These are phyloP conservation scores for Platanthera zijinensis DNA, from an alignment of 106 monocot genomes.

Conservation along the genomic window DNA sequence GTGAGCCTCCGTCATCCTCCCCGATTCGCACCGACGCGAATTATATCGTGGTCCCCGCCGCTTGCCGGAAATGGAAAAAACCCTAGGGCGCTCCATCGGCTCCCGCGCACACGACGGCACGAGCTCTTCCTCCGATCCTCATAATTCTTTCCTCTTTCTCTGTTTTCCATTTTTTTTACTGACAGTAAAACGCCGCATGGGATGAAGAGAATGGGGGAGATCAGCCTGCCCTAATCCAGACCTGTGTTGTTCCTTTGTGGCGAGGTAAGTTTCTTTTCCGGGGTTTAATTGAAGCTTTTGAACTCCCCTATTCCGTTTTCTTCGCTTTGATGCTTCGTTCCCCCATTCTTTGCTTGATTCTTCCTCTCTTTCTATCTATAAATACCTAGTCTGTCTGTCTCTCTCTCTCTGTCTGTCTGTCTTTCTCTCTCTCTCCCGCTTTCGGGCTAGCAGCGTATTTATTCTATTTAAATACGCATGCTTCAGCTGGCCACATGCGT, in stretches of 20 bases:
- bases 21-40: constrained; percentile 7
- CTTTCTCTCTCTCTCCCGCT: background rate
- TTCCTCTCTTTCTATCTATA: background rate
- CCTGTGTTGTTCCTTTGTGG: background rate
- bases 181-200: background rate
- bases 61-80: constrained; percentile 5
- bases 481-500: constrained; percentile 4
- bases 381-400: constrained; percentile 6
- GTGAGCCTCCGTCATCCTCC: background rate
- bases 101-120: background rate
- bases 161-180: background rate
- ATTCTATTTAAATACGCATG: constrained; percentile 7
- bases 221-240: background rate
- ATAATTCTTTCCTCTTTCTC: background rate
- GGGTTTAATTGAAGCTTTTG: background rate
- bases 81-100: background rate
- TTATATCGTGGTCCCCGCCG: constrained; percentile 6
- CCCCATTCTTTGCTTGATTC: constrained; percentile 20
- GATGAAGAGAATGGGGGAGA: background rate
- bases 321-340: constrained; percentile 16
- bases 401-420: constrained; percentile 8
- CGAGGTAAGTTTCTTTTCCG: background rate
- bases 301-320: constrained; percentile 3
- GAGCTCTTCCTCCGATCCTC: constrained; percentile 1
- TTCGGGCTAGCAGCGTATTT: background rate